Base-by-base conservation (phyloP, 768 basidiomycete genomes). In the Termitomyces sp. region DNA sequence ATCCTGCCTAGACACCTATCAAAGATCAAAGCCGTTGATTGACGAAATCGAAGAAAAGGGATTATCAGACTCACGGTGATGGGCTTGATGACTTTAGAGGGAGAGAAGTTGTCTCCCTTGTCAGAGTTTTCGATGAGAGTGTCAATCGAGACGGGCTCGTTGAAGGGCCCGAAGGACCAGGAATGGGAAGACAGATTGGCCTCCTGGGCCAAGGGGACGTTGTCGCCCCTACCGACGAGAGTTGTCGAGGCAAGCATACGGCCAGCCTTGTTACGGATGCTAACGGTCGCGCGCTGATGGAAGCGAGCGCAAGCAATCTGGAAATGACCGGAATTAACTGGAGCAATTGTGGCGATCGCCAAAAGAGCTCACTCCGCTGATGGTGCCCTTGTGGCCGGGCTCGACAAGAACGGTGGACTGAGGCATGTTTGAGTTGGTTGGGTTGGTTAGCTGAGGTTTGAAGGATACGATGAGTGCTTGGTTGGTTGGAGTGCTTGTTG, bases 101-200 rank as follows among this genome's bases (percentile, higher is more conserved):
- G 47, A 24, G 19, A 9, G 17, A 41, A 56, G 35, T 42, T 51
- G 21, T n/a, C n/a, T 34, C 43, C 47, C 2, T 22, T 11, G 26
- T 32, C 11, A 9, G 52, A 49, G 28, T 45, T 12, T 30, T 57
- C 58, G 19, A 60, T 46, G 37, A 22, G 4, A 32, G 54, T 43
- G 32, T n/a, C 34, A 10, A 59, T 2, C 5, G 26, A 35, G 35
- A 49, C 47, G 11, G 21, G 8, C 46, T 56, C 55, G 15, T 34
- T n/a, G 54, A 57, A 57, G 26, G 58, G 58, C 24, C 58, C 58
- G 24, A 54, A 57, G 32, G 44, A 32, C 52, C 48, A 57, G 38
- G 48, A 19, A n/a, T 21, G 10, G 12, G 44, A 19, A 10, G 37
- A 4, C 2, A 14, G 9, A 14, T 60, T 54, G 15, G 45, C 21